Evolutionary conservation across 257 asterid species (phyloP).

Genomic region (Salvia hispanica): DNA sequence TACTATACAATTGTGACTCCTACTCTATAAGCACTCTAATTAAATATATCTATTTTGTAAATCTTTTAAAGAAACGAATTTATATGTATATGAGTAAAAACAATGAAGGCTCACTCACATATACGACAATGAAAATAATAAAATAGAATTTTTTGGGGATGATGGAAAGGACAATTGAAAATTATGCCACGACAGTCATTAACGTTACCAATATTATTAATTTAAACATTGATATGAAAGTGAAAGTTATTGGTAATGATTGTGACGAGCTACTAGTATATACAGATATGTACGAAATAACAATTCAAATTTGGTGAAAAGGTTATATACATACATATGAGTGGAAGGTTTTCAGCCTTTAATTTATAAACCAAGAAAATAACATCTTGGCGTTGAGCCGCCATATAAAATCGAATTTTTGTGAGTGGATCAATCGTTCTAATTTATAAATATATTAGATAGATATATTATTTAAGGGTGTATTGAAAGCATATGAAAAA

Average conservation of each 20-base stretch:
- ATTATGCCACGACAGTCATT: conserved; percentile 12
- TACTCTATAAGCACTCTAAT: no score
- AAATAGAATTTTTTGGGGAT: background rate
- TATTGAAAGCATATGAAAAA: no score
- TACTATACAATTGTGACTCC: no score
- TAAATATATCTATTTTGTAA: no score
- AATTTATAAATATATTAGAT: no score
- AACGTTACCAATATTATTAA: background rate
- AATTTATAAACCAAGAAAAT: conserved; percentile 5
- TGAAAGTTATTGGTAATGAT: conserved; percentile 18
- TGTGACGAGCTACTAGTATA: background rate
- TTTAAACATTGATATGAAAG: conserved; percentile 1
- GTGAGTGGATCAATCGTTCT: background rate
- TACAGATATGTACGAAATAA: background rate
- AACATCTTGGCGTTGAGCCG: conserved; percentile 9
- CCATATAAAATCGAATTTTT: conserved; percentile 5
- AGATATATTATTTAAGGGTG: no score
- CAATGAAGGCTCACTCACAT: no score
- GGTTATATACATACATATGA: background rate
- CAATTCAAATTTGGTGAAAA: background rate
- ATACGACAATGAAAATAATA: no score
- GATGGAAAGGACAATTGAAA: background rate
- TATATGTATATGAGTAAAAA: no score
- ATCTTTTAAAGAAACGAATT: no score
- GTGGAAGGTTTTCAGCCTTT: background rate